Base-by-base conservation (phyloP, 2,329 filamentous ascomycete species). In the Phialophora verrucosa region DNA sequence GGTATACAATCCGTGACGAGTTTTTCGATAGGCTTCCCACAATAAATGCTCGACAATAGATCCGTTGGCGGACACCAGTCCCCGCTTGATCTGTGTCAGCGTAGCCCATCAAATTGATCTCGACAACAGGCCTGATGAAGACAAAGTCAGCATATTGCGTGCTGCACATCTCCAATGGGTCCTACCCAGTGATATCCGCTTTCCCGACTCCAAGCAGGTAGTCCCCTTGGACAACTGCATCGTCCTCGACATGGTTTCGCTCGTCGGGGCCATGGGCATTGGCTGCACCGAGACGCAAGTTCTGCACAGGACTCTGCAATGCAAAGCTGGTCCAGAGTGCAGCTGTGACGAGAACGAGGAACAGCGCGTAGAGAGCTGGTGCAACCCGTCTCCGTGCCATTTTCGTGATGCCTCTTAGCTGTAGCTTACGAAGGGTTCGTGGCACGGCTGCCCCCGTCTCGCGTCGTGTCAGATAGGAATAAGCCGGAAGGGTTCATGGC, bases 81-180 rank as follows among this genome's bases (percentile, higher is more conserved):
- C 94, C 94, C 32, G 90, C 81, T 80, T 98, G 94, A 50, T 86
- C 86, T n/a, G 89, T 82, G 77, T 93, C 91, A 35, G 94, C 94
- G 81, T 97, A 97, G 68, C 93, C 93, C 84, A 94, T 95, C 76
- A 97, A 85, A 73, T 92, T 93, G 75, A 97, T 86, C 77, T 97
- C 92, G 25, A 96, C 93, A 12, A 96, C 92, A 0, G 93, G 92
- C 1, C 91, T 87, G 68, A 17, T 42, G 54, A 25, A n/a, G 14
- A 65, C 59, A 53, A 23, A 8, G 20, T 68, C 62, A 67, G 25
- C 25, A 64, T n/a, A 55, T 62, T 20, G 23, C 60, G 20, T 59
- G 60, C n/a, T 42, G 29, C 17, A 32, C 25, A 23, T 17, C 38
- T 27, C 25, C 8, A 20, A n/a, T 32, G 59, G 6, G 20, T 53